Evolutionary conservation across 2,329 filamentous ascomycete genomes (phyloP).

Genomic region (Didymella glomerata): DNA sequence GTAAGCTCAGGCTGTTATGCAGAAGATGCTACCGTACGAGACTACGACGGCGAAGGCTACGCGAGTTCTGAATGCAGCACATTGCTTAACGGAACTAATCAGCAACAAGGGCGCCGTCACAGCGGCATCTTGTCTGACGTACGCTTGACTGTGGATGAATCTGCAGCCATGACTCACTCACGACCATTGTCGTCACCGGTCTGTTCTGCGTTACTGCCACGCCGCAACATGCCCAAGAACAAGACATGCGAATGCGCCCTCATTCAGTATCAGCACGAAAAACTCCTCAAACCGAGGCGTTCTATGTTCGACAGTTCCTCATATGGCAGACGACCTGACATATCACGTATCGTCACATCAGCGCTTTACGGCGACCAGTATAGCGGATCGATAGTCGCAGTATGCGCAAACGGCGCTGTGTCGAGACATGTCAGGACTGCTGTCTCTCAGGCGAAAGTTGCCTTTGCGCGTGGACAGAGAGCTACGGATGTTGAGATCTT

Average conservation of each 20-base stretch:
- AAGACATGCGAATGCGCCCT: slow-evolving; percentile 29
- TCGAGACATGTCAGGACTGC: slow-evolving; percentile 18
- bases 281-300: slow-evolving; percentile 8
- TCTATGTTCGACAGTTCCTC: slow-evolving; percentile 20
- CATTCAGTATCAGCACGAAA: slow-evolving; percentile 26
- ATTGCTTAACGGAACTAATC: slow-evolving; percentile 27
- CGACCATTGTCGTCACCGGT: slow-evolving; percentile 11
- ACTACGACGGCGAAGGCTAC: slow-evolving; percentile 17
- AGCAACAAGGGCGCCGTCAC: not conserved
- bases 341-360: slow-evolving; percentile 15
- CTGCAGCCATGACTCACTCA: slow-evolving; percentile 2
- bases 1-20: not conserved
- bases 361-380: slow-evolving; percentile 4
- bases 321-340: slow-evolving; percentile 28
- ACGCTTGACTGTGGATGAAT: slow-evolving; percentile 13
- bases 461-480: slow-evolving; percentile 30
- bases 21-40: not conserved
- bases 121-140: slow-evolving; percentile 17
- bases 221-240: not conserved
- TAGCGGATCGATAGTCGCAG: slow-evolving; percentile 34
- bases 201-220: not conserved
- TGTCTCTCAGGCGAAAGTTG: slow-evolving; percentile 33
- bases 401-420: slow-evolving; percentile 32
- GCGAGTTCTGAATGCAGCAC: slow-evolving; percentile 33
- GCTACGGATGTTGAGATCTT: slow-evolving; percentile 28